These are phyloP conservation scores for Populus trichocarpa DNA, from an alignment of 441 rosid genomes.

Conservation along the genomic window DNA sequence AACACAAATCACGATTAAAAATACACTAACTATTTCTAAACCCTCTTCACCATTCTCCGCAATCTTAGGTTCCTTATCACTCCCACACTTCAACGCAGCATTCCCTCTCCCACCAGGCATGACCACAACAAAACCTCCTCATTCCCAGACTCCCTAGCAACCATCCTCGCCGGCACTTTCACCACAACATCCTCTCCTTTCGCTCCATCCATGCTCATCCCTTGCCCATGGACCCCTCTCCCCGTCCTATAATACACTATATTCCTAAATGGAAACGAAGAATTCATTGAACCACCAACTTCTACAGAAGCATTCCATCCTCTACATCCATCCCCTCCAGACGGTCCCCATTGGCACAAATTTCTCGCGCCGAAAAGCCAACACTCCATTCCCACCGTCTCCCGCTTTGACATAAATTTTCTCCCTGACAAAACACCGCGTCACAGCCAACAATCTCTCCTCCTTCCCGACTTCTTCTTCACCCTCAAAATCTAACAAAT, in stretches of 20 bases:
- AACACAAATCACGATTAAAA: too few relatives aligned
- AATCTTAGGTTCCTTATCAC: slow-evolving; percentile 77
- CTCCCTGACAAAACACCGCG: slow-evolving; percentile 84
- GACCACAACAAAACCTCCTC: slow-evolving; percentile 73
- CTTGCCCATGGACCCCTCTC: slow-evolving; percentile 76
- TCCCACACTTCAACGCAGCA: slow-evolving; percentile 75
- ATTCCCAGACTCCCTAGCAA: slow-evolving; percentile 59
- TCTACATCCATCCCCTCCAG: slow-evolving; percentile 92
- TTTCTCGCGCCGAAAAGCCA: slow-evolving; percentile 83
- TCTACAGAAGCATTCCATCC: slow-evolving; percentile 81
- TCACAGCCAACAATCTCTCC: slow-evolving; percentile 84
- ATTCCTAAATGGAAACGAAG: slow-evolving; percentile 73
- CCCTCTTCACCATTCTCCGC: slow-evolving; percentile 97
- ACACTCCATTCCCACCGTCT: slow-evolving; percentile 85
- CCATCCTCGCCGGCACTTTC: slow-evolving; percentile 82
- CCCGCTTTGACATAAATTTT: slow-evolving; percentile 78
- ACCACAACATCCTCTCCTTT: slow-evolving; percentile 79
- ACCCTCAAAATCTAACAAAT: slow-evolving; percentile 19
- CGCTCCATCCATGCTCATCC: slow-evolving; percentile 65
- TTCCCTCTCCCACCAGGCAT: slow-evolving; percentile 96
- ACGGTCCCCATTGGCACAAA: slow-evolving; percentile 86
- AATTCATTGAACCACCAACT: slow-evolving; percentile 79
- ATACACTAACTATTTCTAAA: slow-evolving; percentile 69
- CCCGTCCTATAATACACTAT: slow-evolving; percentile 79
- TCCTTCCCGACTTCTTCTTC: slow-evolving; percentile 51